A percentile compares a stretch with the other conserved stretches of the same genome.
phyloP scores from a whole-genome alignment of 2,329 filamentous ascomycete species.

The Pezicula radicicola region DNA sequence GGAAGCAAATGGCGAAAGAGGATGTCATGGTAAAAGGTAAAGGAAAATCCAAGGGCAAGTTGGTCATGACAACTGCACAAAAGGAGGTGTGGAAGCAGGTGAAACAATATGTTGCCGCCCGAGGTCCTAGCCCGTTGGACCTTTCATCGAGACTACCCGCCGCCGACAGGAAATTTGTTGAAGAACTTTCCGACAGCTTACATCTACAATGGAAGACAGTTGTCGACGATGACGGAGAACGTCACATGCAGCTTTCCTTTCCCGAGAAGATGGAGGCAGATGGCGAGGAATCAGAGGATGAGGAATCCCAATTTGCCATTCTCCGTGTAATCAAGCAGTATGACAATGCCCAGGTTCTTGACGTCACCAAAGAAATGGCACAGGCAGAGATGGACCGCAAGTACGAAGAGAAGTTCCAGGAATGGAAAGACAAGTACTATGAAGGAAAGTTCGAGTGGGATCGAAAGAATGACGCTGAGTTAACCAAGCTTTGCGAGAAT shows the following conservation, averaged over 20 bases:
- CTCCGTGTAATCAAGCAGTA: constrained; percentile 85
- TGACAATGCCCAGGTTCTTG: constrained; percentile 83
- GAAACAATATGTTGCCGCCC: constrained; percentile 76
- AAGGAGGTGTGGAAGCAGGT: constrained; percentile 80
- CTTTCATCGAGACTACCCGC: constrained; percentile 72
- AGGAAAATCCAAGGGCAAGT: constrained; percentile 57
- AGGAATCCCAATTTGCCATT: constrained; percentile 80
- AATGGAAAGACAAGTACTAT: constrained; percentile 97
- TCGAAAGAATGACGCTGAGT: constrained; percentile 73
- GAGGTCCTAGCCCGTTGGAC: constrained; percentile 63
- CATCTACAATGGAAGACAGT: constrained; percentile 64
- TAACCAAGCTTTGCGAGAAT: constrained; percentile 84
- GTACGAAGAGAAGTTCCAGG: constrained; percentile 85
- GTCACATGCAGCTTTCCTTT: constrained; percentile 62
- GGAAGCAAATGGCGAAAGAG: constrained; percentile 72
- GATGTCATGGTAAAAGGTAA: constrained; percentile 61
- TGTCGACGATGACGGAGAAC: constrained; percentile 60
- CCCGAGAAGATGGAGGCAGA: constrained; percentile 42
- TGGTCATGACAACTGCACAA: constrained; percentile 76
- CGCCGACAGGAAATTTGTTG: constrained; percentile 87
- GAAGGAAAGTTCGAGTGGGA: constrained; percentile 87
- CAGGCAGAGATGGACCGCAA: constrained; percentile 76
- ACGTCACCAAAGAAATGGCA: constrained; percentile 75
- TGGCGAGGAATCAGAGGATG: constrained; percentile 67
- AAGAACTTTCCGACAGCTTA: constrained; percentile 74